Percentiles rank a stretch among this genome's conserved stretches.
Evolutionary conservation across 2,329 filamentous ascomycete species (phyloP).

Genomic region (Lachnellula willkommii): DNA sequence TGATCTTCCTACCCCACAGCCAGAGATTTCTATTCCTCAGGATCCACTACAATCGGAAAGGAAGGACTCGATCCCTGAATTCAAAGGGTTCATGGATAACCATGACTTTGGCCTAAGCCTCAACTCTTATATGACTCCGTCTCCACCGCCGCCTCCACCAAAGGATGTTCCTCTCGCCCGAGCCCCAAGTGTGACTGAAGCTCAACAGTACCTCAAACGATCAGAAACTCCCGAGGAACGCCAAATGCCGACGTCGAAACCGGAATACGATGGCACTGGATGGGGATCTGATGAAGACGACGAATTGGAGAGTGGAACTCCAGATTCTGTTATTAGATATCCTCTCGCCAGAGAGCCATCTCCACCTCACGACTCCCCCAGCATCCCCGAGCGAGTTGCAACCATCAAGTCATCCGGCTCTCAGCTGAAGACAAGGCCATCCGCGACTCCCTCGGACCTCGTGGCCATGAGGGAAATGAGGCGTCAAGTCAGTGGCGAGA

Average conservation of each 20-base stretch:
- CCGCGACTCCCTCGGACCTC: conserved; percentile 79
- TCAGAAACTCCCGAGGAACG: conserved; percentile 28
- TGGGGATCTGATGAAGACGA: conserved; percentile 53
- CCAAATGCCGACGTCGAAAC: conserved; percentile 44
- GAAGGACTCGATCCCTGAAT: conserved; percentile 39
- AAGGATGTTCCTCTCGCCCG: conserved; percentile 18
- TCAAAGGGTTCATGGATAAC: conserved; percentile 42
- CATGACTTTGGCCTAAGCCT: conserved; percentile 51
- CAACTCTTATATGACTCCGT: conserved; percentile 47
- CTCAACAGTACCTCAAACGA: conserved; percentile 24
- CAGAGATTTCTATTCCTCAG: conserved; percentile 34
- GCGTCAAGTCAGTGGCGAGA: conserved; percentile 75
- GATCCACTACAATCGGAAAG: conserved; percentile 20
- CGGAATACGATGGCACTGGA: conserved; percentile 58
- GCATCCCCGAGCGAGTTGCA: conserved; percentile 74
- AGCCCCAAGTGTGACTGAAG: conserved; percentile 21
- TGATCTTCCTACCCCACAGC: conserved; percentile 48
- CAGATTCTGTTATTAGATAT: conserved; percentile 86
- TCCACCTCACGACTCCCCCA: conserved; percentile 42
- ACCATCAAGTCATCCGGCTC: conserved; percentile 87
- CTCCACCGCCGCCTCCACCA: conserved; percentile 30
- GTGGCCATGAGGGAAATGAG: conserved; percentile 80
- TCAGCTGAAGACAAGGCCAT: conserved; percentile 82
- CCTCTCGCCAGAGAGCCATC: conserved; percentile 41
- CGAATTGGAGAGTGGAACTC: conserved; percentile 60